Base-by-base conservation (phyloP, 768 basidiomycete genomes). In the Suillus alpinus region DNA sequence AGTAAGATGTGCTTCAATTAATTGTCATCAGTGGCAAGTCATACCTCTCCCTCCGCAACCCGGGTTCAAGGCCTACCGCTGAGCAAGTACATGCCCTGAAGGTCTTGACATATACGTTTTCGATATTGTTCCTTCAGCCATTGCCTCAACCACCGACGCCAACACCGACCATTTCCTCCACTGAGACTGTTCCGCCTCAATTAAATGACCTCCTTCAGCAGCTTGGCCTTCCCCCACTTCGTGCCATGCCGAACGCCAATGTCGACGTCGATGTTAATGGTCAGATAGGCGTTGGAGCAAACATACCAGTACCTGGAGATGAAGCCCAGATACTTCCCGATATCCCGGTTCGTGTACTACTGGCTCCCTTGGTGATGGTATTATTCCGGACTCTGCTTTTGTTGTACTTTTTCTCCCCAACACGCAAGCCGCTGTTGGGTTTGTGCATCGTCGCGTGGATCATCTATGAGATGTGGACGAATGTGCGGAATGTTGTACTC, bases 321-420 rank as follows among this genome's bases (percentile, higher is more conserved):
- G 80, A 81, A 60, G 70, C 67, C 52, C 70, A 72, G 61, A 14
- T 67, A 20, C 37, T 87, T 14, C 81, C 83, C 40, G 85, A 86
- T 52, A 76, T 89, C 41, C 86, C 86, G 5, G 59, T 91, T 26
- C 86, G 89, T 34, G 87, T 88, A 5, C 77, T 91, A 6, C 66
- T 91, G 44, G 79, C 83, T n/a, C 87, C 90, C 0, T 69, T 91
- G 14, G 65, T 86, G 58, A 81, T 91, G 80, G 80, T 91, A n/a
- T 59, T 83, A 7, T 78, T 91, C 67, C 86, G 90, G 57, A 89
- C 86, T 4, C 66, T 83, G 13, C 77, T 92, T 13, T 76, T 92
- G 32, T 77, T 92, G 3, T 92, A 91, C 72, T 90, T 92, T 71
- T 86, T 92, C 67, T 86, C 87, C 4, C 90, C 90, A 0, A 81